Conservation (phyloP, 2,329 filamentous ascomycete species). For the Stachybotrys chlorohalonatus region DNA sequence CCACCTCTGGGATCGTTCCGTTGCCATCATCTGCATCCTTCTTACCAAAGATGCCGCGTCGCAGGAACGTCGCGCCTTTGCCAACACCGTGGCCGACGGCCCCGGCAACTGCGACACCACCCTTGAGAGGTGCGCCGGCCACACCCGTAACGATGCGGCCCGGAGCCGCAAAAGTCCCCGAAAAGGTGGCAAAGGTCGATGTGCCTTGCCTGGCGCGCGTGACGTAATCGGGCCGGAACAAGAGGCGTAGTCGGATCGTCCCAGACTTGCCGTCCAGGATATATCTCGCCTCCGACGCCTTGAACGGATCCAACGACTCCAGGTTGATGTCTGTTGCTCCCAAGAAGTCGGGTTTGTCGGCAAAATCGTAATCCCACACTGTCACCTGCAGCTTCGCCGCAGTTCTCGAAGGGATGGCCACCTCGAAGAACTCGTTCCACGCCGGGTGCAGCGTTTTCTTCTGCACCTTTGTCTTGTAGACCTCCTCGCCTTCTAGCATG, state of each 20-base stretch:
- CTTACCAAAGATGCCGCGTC: slow-evolving; percentile 69
- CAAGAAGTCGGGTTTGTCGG: slow-evolving; percentile 86
- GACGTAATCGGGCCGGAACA: slow-evolving; percentile 92
- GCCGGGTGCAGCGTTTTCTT: slow-evolving; percentile 94
- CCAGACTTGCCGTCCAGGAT: slow-evolving; percentile 85
- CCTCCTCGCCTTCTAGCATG: slow-evolving; percentile 75
- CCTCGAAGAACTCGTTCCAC: slow-evolving; percentile 96
- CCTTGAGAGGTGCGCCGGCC: slow-evolving; percentile 87
- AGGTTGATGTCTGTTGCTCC: slow-evolving; percentile 70
- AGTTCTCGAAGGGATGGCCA: slow-evolving; percentile 72
- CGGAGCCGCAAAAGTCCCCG: slow-evolving; percentile 77
- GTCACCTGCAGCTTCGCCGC: slow-evolving; percentile 74
- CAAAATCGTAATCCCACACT: slow-evolving; percentile 95
- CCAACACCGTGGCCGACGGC: slow-evolving; percentile 70
- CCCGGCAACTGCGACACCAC: slow-evolving; percentile 67
- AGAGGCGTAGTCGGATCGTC: slow-evolving; percentile 67
- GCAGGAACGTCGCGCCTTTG: slow-evolving; percentile 85
- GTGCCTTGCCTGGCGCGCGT: slow-evolving; percentile 80
- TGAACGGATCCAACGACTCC: slow-evolving; percentile 75
- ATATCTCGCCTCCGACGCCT: slow-evolving; percentile 64
- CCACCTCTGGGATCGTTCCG: slow-evolving; percentile 31
- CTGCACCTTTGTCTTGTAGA: slow-evolving; percentile 90
- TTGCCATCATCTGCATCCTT: slow-evolving; percentile 55
- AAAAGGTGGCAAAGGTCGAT: slow-evolving; percentile 89
- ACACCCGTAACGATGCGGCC: slow-evolving; percentile 78